Conservation (phyloP, 2,329 filamentous ascomycete species). For the Juglanconis oblonga region DNA sequence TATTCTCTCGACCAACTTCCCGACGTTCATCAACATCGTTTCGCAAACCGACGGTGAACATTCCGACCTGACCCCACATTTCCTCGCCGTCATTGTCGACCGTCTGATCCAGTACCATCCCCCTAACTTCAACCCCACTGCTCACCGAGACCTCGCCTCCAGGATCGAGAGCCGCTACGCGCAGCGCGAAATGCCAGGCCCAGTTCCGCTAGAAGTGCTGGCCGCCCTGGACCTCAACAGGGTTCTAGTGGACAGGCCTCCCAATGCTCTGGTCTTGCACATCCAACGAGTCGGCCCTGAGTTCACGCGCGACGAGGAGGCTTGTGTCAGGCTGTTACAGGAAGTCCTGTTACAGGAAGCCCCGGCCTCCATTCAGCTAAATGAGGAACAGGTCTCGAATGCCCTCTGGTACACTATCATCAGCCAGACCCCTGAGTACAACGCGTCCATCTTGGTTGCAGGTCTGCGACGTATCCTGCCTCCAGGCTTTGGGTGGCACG, state of each 20-base stretch:
- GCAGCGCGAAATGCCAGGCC: conserved; percentile 57
- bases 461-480: conserved; percentile 61
- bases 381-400: conserved; percentile 77
- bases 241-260: conserved; percentile 57
- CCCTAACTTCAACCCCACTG: conserved; percentile 76
- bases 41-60: conserved; percentile 63
- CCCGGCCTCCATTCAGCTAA: conserved; percentile 58
- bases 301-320: conserved; percentile 73
- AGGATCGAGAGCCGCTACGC: conserved; percentile 69
- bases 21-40: conserved; percentile 74
- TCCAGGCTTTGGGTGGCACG: conserved; percentile 64
- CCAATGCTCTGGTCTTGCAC: conserved; percentile 58
- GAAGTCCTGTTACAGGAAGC: conserved; percentile 29
- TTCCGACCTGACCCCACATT: conserved; percentile 63
- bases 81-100: conserved; percentile 78
- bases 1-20: conserved; percentile 79
- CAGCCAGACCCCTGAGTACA: conserved; percentile 53
- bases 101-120: conserved; percentile 84
- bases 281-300: conserved; percentile 74
- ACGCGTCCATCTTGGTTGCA: conserved; percentile 56
- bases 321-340: conserved; percentile 54
- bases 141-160: conserved; percentile 65
- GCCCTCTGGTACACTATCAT: conserved; percentile 68
- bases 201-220: conserved; percentile 62
- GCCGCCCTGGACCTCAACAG: conserved; percentile 68